Conservation (phyloP, 371 early-diverging fungal species). For the Mucor saturninus region DNA sequence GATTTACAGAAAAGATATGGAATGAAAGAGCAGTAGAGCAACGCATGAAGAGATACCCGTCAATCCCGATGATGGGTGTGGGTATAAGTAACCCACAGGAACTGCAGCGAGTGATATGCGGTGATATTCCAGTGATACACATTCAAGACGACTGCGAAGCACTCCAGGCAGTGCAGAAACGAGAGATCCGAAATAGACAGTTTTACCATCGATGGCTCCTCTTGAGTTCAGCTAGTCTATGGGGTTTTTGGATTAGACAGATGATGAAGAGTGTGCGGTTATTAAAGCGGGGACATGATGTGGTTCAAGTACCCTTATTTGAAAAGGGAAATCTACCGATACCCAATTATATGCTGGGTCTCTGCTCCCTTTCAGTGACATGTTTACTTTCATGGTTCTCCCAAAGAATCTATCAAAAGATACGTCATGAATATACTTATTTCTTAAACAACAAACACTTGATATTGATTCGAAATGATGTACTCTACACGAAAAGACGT, state of each 20-base stretch:
- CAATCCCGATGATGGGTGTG: slow-evolving; percentile 32
- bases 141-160: slow-evolving; percentile 38
- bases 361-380: not conserved
- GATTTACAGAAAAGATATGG: slow-evolving; percentile 24
- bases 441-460: not conserved
- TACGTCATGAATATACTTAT: slow-evolving; percentile 3
- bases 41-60: slow-evolving; percentile 9
- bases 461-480: slow-evolving; percentile 12
- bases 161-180: slow-evolving; percentile 33
- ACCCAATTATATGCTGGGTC: slow-evolving; percentile 6
- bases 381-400: not conserved
- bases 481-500: not conserved
- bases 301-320: not conserved
- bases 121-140: slow-evolving; percentile 43
- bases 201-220: not conserved
- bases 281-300: slow-evolving; percentile 9
- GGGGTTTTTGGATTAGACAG: slow-evolving; percentile 10
- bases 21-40: slow-evolving; percentile 15
- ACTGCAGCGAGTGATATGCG: slow-evolving; percentile 26
- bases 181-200: not conserved
- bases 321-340: slow-evolving; percentile 8
- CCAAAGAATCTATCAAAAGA: not conserved
- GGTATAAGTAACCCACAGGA: slow-evolving; percentile 49
- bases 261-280: not conserved
- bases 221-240: slow-evolving; percentile 3